Base-by-base conservation (phyloP, 176 grass and related monocot genomes). In the Phragmites australis region DNA sequence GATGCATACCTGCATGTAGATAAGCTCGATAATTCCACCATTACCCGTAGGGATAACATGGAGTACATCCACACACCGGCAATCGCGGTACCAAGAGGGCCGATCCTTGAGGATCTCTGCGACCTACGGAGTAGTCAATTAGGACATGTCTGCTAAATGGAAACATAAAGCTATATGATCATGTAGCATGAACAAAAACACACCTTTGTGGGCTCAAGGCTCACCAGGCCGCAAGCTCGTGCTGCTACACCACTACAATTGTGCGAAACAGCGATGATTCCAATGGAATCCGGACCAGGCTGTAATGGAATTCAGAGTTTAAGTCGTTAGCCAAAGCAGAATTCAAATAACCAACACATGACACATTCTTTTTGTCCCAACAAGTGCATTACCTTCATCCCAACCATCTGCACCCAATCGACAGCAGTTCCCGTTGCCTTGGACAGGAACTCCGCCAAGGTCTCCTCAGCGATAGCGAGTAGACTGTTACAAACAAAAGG, bases 241-340 rank as follows among this genome's bases (percentile, higher is more conserved):
- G 93, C 93, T 91, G 97, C 97, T 82, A 99, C 89, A 51, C 97
- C 97, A 99, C 87, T 91, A 79, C 97, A 99, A 87, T 93, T 96
- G 93, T 99, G 97, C 62, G 97, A 99, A 93, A 99, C 90, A 93
- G 97, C 97, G 59, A 99, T 91, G 90, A 99, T 96, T 96, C 97
- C 97, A 86, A 99, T 96, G 90, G 97, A 99, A 99, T 99, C 97
- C 90, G 97, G 97, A 99, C 97, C 97, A 96, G 97, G 97, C 97
- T 99, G 81, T 69, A 91, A 73, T 52, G 49, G 55, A 90, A 85
- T 56, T 8, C 10, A 18, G 21, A 34, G 25, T 80, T 70, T 32
- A 82, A 68, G 60, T 52, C 46, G 39, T 78, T 75, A 2, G 6
- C 26, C 16, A 80, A 62, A 64, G 64, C n/a, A 75, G 4, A 82